Conservation (phyloP, 1,284 basidiomycete genomes). For the Boletus semigastroideus region DNA sequence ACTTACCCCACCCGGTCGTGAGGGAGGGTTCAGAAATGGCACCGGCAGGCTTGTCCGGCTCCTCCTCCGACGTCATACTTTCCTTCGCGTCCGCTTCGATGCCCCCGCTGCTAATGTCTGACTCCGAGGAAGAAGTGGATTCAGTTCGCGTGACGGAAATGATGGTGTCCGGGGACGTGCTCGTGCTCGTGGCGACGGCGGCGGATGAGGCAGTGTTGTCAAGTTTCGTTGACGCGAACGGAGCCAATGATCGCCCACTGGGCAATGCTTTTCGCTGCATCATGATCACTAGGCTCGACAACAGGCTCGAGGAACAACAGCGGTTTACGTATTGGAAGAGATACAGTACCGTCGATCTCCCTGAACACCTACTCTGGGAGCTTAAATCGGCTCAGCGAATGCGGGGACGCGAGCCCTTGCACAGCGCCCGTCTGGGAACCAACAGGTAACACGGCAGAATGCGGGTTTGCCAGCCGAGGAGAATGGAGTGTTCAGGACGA, state of each 20-base stretch:
- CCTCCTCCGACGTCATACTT: slow-evolving; percentile 72
- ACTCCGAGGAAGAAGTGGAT: slow-evolving; percentile 49
- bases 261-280: too few relatives aligned
- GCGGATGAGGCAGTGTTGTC: slow-evolving; percentile 24
- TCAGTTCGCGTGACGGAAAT: slow-evolving; percentile 24
- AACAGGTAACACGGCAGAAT: not conserved
- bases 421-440: not conserved
- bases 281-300: too few relatives aligned
- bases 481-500: not conserved
- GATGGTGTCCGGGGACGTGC: slow-evolving; percentile 29
- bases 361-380: too few relatives aligned
- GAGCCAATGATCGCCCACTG: too few relatives aligned
- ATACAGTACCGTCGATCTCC: too few relatives aligned
- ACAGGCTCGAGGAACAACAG: too few relatives aligned
- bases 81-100: slow-evolving; percentile 72
- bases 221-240: too few relatives aligned
- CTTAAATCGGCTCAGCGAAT: slow-evolving; percentile 1
- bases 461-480: not conserved
- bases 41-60: slow-evolving; percentile 44
- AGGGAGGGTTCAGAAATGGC: slow-evolving; percentile 16
- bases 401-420: not conserved
- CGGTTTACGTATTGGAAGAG: too few relatives aligned
- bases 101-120: slow-evolving; percentile 54
- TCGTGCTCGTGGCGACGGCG: slow-evolving; percentile 21
- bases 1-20: too few relatives aligned